A percentile compares a stretch with the other conserved stretches of the same genome.
Evolutionary conservation across 371 early-diverging fungal species (phyloP).

Genomic region (Rhizopus sp.): DNA sequence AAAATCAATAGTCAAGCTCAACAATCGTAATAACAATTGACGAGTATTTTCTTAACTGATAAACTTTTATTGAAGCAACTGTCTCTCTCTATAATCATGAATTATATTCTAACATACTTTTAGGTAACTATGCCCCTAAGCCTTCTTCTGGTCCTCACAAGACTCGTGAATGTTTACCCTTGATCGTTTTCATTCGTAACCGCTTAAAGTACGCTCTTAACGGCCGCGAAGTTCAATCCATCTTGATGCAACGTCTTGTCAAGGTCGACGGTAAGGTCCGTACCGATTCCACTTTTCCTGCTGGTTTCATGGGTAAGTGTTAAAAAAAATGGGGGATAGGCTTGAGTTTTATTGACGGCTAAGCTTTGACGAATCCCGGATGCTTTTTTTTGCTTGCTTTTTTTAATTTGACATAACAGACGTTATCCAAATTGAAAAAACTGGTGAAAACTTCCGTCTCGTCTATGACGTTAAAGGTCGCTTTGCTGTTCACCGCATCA

Average conservation of each 20-base stretch:
- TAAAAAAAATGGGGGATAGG: neutral
- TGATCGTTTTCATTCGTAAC: constrained; percentile 96
- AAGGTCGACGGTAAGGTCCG: constrained; percentile 99
- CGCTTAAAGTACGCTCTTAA: constrained; percentile 99
- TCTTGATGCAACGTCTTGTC: constrained; percentile 98
- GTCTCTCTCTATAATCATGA: neutral
- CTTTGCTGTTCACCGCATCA: constrained; percentile 99
- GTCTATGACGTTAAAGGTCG: constrained; percentile 99
- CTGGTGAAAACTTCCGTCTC: constrained; percentile 99
- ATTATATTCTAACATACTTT: neutral
- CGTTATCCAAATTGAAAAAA: constrained; percentile 99
- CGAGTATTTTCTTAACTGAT: constrained; percentile 33
- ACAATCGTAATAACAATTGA: constrained; percentile 40
- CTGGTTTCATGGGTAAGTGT: constrained; percentile 92
- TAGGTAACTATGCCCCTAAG: constrained; percentile 87
- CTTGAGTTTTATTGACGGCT: constrained; percentile 32
- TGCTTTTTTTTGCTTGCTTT: constrained; percentile 32
- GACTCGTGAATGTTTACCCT: constrained; percentile 60
- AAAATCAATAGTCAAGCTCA: constrained; percentile 49
- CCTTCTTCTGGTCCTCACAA: constrained; percentile 99
- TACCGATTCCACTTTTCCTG: constrained; percentile 96
- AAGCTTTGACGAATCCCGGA: constrained; percentile 58
- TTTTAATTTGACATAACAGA: constrained; percentile 49
- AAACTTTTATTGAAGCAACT: neutral
- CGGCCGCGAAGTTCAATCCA: constrained; percentile 95